phyloP scores from a whole-genome alignment of 2,329 filamentous ascomycete genomes.

The Thielaviopsis populi region DNA sequence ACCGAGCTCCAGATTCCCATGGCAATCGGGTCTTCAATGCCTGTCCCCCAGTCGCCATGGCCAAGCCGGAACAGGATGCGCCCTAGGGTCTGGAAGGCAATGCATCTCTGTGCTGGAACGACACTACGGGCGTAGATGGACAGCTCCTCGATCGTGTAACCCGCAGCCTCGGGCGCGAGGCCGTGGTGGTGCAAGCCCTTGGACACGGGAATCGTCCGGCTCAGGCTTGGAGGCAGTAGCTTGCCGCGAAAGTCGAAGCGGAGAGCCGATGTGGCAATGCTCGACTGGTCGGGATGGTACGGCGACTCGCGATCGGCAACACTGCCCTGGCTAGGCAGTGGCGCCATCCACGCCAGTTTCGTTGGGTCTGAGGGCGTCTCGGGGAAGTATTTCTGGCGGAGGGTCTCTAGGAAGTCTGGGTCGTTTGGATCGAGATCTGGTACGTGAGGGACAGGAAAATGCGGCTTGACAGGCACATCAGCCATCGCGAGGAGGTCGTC shows the following conservation, averaged over 20 bases:
- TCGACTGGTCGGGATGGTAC: slow-evolving; percentile 64
- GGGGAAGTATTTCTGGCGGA: slow-evolving; percentile 91
- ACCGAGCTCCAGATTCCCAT: slow-evolving; percentile 72
- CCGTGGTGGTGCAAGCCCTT: slow-evolving; percentile 87
- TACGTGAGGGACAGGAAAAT: slow-evolving; percentile 43
- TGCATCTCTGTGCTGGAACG: slow-evolving; percentile 73
- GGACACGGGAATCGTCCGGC: slow-evolving; percentile 58
- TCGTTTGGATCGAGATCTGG: slow-evolving; percentile 73
- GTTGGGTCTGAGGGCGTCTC: slow-evolving; percentile 70
- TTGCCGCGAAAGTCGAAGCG: slow-evolving; percentile 79
- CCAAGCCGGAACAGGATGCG: slow-evolving; percentile 73
- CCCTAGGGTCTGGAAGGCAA: slow-evolving; percentile 83
- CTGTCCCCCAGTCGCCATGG: slow-evolving; percentile 51
- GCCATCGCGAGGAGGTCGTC: slow-evolving; percentile 30
- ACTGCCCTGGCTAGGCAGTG: slow-evolving; percentile 48
- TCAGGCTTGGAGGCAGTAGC: slow-evolving; percentile 61
- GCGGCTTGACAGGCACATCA: slow-evolving; percentile 31
- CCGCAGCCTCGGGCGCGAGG: slow-evolving; percentile 79
- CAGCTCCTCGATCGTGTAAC: slow-evolving; percentile 83
- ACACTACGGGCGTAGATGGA: slow-evolving; percentile 65
- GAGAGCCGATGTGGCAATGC: slow-evolving; percentile 59
- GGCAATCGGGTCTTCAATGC: slow-evolving; percentile 43
- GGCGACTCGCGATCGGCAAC: slow-evolving; percentile 53
- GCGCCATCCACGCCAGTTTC: slow-evolving; percentile 80
- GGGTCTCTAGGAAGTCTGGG: slow-evolving; percentile 64